Evolutionary conservation across 352 stramenopile genomes (phyloP), one percentile per base, ranked within the genome.

Genomic region (Pythium brachiatum): DNA sequence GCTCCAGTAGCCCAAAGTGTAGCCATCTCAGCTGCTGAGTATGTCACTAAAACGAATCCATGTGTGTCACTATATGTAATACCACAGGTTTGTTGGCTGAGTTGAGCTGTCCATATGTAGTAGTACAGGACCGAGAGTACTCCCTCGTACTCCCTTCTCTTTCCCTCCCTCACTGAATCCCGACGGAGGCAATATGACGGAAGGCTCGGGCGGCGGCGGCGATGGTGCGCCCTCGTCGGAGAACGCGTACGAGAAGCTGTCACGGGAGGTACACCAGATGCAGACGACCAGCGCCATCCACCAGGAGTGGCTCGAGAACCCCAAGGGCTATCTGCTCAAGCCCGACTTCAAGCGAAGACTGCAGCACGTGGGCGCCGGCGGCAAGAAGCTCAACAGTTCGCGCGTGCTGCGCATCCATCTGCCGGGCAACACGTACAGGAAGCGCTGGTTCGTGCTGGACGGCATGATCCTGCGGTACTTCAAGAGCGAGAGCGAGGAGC

Each of bases 231-330:
- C 4, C 38, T 61, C 72, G 48, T 62, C 68, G 18, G 87, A 95
- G 71, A 95, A 95, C 57, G 83, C 85, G 54, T 95, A 95, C 74
- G 87, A 95, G 73, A 94, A 94, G 71, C 79, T 95, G 16, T 94
- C 85, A 50, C 71, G 87, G n/a, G 87, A 95, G 63, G 86, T 95
- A 29, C 87, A 95, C 58, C 85, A 95, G 72, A 93, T 93, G 83
- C 85, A 94, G 70, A 86, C 88, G 69, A 95, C 87, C 25, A 85
- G 87, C 56, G 87, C 87, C 25, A 95, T 95, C 67, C 87, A 94
- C 74, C 87, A 83, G 51, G 87, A 95, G 61, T 95, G 87, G 87
- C 76, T 95, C 34, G 87, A 95, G 70, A 95, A 95, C 70, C 87
- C 87, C 53, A 94, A 93, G 69, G 87, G 87, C 13, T 95, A 89